Conservation (phyloP, 495 filamentous ascomycete species). For the Aspergillus egyptiacus region DNA sequence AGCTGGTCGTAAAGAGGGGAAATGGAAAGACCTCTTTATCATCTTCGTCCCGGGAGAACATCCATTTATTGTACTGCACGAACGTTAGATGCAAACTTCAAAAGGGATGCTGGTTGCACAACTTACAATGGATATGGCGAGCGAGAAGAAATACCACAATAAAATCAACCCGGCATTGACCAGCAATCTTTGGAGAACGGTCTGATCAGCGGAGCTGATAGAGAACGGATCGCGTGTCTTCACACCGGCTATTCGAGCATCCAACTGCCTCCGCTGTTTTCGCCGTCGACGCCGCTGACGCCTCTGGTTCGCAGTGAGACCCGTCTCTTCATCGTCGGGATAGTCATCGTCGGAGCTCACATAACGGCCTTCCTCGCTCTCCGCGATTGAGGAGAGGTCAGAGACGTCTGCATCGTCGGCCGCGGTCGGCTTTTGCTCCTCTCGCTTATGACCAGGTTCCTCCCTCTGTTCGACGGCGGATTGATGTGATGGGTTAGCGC, state of each 20-base stretch:
- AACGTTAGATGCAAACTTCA: background rate
- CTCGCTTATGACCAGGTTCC: constrained; percentile 27
- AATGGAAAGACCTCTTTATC: constrained; percentile 85
- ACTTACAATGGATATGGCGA: constrained; percentile 90
- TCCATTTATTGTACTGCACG: constrained; percentile 97
- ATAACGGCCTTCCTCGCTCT: constrained; percentile 53
- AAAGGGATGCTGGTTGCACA: background rate
- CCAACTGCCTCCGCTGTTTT: constrained; percentile 60
- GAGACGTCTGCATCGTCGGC: constrained; percentile 41
- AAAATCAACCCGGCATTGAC: constrained; percentile 73
- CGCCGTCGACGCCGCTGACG: constrained; percentile 59
- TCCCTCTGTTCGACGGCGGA: constrained; percentile 44
- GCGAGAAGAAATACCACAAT: constrained; percentile 91
- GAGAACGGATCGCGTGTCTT: constrained; percentile 33
- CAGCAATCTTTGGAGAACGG: constrained; percentile 57
- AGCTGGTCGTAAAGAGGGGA: constrained; percentile 89
- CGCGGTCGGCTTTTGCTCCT: constrained; percentile 32
- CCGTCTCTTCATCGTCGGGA: constrained; percentile 87
- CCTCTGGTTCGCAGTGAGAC: constrained; percentile 67
- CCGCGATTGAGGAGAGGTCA: constrained; percentile 44
- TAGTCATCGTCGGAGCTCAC: constrained; percentile 61
- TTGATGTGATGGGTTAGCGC: constrained; percentile 30
- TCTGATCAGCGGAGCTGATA: constrained; percentile 51
- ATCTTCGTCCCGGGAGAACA: constrained; percentile 64
- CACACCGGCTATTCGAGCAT: constrained; percentile 62